Evolutionary conservation across 78 protist species (phyloP).

Genomic region (Dictyostelium purpureum): DNA sequence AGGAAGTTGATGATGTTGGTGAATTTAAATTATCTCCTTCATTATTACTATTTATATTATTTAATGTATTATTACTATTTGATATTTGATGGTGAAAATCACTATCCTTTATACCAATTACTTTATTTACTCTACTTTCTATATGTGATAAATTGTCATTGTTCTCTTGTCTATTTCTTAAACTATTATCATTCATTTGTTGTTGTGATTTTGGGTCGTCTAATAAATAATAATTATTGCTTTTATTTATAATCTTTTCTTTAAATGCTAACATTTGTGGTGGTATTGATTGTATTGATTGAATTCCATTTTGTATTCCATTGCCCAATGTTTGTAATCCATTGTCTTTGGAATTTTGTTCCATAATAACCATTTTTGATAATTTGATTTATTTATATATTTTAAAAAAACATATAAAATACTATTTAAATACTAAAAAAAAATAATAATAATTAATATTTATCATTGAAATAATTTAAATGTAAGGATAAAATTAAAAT

Average conservation of each 20-base stretch:
- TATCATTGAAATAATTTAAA: too few relatives aligned
- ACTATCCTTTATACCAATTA: background rate
- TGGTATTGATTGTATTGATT: constrained; percentile 1
- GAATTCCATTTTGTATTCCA: background rate
- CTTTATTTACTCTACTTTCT: too few relatives aligned
- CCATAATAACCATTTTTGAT: constrained; percentile 9
- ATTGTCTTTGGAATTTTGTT: background rate
- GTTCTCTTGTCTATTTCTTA: too few relatives aligned
- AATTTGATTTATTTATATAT: background rate
- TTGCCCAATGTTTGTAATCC: background rate
- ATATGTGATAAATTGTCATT: too few relatives aligned
- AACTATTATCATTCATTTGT: too few relatives aligned
- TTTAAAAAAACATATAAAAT: background rate
- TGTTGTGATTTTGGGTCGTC: background rate
- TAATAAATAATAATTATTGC: background rate
- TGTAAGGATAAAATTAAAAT: too few relatives aligned
- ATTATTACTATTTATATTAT: too few relatives aligned
- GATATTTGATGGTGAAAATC: background rate
- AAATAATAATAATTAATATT: too few relatives aligned
- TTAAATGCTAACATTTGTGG: background rate
- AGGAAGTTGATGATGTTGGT: too few relatives aligned
- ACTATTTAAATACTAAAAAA: background rate
- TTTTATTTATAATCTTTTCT: constrained; percentile 6
- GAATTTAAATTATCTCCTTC: too few relatives aligned
- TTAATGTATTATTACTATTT: background rate